Conservation (phyloP, 805 yeast genomes). For the Cyberlindnera japonica region DNA sequence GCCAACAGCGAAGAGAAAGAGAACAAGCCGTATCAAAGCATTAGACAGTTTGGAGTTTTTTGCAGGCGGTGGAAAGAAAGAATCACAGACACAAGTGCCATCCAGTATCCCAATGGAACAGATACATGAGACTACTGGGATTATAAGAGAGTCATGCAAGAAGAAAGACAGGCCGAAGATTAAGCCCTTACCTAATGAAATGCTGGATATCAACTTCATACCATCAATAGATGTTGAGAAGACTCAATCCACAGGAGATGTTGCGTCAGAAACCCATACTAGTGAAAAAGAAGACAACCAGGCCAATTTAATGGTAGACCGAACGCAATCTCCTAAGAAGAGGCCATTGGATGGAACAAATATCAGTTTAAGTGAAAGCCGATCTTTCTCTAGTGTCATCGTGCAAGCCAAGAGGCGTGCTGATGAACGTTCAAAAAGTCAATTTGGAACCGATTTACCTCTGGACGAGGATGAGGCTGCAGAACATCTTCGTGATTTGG, state of each 20-base stretch:
- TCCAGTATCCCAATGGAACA: not conserved
- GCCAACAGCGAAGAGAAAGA: slow-evolving; percentile 14
- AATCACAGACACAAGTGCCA: not conserved
- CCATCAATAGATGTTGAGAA: not conserved
- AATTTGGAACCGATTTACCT: slow-evolving; percentile 14
- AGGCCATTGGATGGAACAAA: too few relatives aligned
- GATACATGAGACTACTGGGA: not conserved
- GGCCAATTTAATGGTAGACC: too few relatives aligned
- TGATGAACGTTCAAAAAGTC: slow-evolving; percentile 19
- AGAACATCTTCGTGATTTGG: slow-evolving; percentile 30
- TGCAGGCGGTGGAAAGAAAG: slow-evolving; percentile 33
- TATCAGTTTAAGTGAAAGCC: slow-evolving; percentile 1
- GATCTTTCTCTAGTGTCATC: slow-evolving; percentile 19
- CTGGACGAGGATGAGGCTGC: slow-evolving; percentile 25
- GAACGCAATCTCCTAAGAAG: too few relatives aligned
- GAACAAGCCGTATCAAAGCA: slow-evolving; percentile 27
- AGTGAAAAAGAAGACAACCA: too few relatives aligned
- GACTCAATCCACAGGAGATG: not conserved
- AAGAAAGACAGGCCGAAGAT: slow-evolving; percentile 5
- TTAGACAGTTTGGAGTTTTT: slow-evolving; percentile 35
- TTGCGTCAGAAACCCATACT: too few relatives aligned
- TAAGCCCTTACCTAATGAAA: slow-evolving; percentile 7
- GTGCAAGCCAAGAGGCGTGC: slow-evolving; percentile 21
- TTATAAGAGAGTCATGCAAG: not conserved
- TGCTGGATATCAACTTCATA: slow-evolving; percentile 9